phyloP scores from a whole-genome alignment of 2,329 filamentous ascomycete species.

The Penicillium paneum region DNA sequence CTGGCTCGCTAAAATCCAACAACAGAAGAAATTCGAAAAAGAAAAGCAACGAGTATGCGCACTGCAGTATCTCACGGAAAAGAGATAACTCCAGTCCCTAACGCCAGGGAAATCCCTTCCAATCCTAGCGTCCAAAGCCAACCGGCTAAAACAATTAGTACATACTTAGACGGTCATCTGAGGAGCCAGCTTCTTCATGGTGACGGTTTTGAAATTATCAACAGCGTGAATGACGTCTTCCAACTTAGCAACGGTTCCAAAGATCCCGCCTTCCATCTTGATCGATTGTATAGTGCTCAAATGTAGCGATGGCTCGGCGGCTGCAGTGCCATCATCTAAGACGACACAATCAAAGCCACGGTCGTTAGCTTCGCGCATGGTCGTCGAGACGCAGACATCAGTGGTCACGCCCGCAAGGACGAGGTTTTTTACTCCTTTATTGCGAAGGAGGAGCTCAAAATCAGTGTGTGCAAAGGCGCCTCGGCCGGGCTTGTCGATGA shows the following conservation, averaged over 20 bases:
- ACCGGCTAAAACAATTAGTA: slow-evolving; percentile 15
- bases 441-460: slow-evolving; percentile 51
- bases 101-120: slow-evolving; percentile 16
- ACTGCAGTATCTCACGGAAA: slow-evolving; percentile 1
- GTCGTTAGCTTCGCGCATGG: slow-evolving; percentile 56
- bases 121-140: slow-evolving; percentile 10
- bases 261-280: slow-evolving; percentile 49
- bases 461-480: slow-evolving; percentile 55
- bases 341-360: slow-evolving; percentile 54
- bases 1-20: background rate
- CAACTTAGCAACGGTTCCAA: slow-evolving; percentile 40
- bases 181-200: slow-evolving; percentile 44
- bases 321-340: slow-evolving; percentile 49
- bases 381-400: slow-evolving; percentile 55
- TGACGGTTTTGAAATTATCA: slow-evolving; percentile 42
- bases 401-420: slow-evolving; percentile 55
- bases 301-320: slow-evolving; percentile 43
- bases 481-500: slow-evolving; percentile 56
- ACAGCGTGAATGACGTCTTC: slow-evolving; percentile 42
- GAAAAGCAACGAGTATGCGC: background rate
- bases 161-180: slow-evolving; percentile 33
- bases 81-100: slow-evolving; percentile 8
- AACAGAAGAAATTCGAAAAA: background rate
- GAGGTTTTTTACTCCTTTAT: slow-evolving; percentile 52
- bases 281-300: slow-evolving; percentile 43